Evolutionary conservation across 768 basidiomycete genomes (phyloP).

Genomic region (Phlebiopsis gigantea): DNA sequence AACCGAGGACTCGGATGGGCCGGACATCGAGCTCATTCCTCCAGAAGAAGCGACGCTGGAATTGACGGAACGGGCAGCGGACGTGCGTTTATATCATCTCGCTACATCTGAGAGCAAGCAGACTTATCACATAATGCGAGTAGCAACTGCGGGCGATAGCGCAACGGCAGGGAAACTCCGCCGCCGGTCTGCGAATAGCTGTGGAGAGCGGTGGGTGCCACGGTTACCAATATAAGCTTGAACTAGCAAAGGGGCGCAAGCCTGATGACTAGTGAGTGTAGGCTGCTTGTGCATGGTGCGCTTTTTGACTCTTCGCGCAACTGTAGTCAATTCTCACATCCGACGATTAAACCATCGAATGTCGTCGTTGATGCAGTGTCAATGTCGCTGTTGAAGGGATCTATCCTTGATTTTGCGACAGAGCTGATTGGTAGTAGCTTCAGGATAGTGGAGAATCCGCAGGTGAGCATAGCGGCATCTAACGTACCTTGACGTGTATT

Average conservation of each 20-base stretch:
- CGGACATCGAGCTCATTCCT: slow-evolving; percentile 57
- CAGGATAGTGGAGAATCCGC: slow-evolving; percentile 77
- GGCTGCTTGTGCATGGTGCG: slow-evolving; percentile 1
- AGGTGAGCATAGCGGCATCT: slow-evolving; percentile 14
- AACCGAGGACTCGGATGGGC: slow-evolving; percentile 54
- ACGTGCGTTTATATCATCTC: slow-evolving; percentile 39
- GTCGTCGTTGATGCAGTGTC: slow-evolving; percentile 86
- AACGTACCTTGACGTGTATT: neutral
- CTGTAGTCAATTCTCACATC: slow-evolving; percentile 65
- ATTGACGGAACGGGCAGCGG: slow-evolving; percentile 71
- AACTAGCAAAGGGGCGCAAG: slow-evolving; percentile 55
- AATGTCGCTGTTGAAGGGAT: slow-evolving; percentile 77
- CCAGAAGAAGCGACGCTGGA: slow-evolving; percentile 47
- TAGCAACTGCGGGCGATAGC: slow-evolving; percentile 79
- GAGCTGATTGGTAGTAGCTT: slow-evolving; percentile 95
- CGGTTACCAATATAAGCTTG: slow-evolving; percentile 95
- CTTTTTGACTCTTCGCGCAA: neutral
- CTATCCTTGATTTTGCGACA: slow-evolving; percentile 86
- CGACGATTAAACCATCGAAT: slow-evolving; percentile 64
- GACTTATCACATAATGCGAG: neutral
- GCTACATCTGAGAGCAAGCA: neutral
- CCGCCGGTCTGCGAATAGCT: slow-evolving; percentile 70
- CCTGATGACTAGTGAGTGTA: slow-evolving; percentile 81
- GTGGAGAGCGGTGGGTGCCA: slow-evolving; percentile 97
- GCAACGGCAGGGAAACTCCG: slow-evolving; percentile 51